A percentile compares a stretch with the other conserved stretches of the same genome.
Conservation (phyloP, 495 filamentous ascomycete genomes). For the Ascobolus immersus region DNA sequence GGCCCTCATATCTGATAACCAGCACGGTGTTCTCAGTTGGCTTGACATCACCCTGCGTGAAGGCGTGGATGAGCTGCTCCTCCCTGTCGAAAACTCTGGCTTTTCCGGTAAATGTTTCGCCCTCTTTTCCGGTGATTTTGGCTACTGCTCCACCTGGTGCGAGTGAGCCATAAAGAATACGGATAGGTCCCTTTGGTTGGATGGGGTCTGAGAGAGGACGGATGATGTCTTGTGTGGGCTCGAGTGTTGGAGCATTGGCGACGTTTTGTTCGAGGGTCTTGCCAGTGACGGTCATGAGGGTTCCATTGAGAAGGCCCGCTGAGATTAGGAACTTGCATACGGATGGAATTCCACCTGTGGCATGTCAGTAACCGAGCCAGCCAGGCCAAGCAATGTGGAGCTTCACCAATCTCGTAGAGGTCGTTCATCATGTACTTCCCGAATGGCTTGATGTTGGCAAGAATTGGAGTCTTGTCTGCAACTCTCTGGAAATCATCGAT, state of each 20-base stretch:
- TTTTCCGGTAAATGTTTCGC: slow-evolving; percentile 60
- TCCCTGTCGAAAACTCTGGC: slow-evolving; percentile 73
- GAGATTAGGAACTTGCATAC: slow-evolving; percentile 78
- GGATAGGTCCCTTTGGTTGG: slow-evolving; percentile 84
- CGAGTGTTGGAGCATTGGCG: slow-evolving; percentile 50
- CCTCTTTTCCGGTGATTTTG: slow-evolving; percentile 98
- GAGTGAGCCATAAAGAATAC: slow-evolving; percentile 77
- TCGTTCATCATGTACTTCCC: slow-evolving; percentile 95
- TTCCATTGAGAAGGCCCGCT: slow-evolving; percentile 70
- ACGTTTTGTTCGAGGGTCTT: slow-evolving; percentile 84
- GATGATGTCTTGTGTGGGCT: slow-evolving; percentile 68
- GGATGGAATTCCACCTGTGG: slow-evolving; percentile 74
- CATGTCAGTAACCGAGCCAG: no score
- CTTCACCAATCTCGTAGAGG: slow-evolving; percentile 57
- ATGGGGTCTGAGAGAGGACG: slow-evolving; percentile 76
- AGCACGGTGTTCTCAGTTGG: slow-evolving; percentile 96
- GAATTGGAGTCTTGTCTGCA: slow-evolving; percentile 70
- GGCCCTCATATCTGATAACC: slow-evolving; percentile 85
- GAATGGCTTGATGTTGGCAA: slow-evolving; percentile 89
- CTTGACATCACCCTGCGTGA: slow-evolving; percentile 62
- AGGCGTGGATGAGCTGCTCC: slow-evolving; percentile 50
- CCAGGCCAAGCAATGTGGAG: no score
- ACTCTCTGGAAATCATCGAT: slow-evolving; percentile 96
- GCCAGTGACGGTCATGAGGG: slow-evolving; percentile 77
- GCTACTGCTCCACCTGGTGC: slow-evolving; percentile 82